These are phyloP conservation scores for Botrytis aclada DNA, from an alignment of 2,329 filamentous ascomycete genomes.

Conservation along the genomic window DNA sequence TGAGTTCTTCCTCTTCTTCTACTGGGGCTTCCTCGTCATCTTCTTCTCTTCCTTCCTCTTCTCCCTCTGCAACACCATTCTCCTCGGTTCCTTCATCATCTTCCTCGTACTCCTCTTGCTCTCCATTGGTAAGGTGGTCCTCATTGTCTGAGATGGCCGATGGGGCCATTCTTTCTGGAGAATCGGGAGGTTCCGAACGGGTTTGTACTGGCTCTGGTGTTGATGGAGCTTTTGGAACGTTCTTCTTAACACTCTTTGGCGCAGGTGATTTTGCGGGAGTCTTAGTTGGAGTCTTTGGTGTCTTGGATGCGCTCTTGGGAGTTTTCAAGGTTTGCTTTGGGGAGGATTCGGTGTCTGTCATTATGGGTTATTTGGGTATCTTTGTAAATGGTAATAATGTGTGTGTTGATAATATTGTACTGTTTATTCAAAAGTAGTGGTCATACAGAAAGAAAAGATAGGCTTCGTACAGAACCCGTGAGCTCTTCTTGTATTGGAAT, in stretches of 20 bases:
- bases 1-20: slow-evolving; percentile 15
- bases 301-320: slow-evolving; percentile 4
- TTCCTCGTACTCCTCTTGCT: slow-evolving; percentile 18
- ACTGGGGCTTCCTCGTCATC: slow-evolving; percentile 42
- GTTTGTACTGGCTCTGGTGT: slow-evolving; percentile 19
- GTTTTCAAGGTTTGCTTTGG: slow-evolving; percentile 10
- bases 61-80: slow-evolving; percentile 12
- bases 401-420: not conserved
- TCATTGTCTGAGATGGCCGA: slow-evolving; percentile 16
- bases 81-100: slow-evolving; percentile 13
- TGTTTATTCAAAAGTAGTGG: slow-evolving; percentile 1
- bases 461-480: slow-evolving; percentile 13
- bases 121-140: slow-evolving; percentile 17
- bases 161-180: slow-evolving; percentile 16
- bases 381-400: not conserved
- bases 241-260: slow-evolving; percentile 5
- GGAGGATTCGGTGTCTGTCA: slow-evolving; percentile 18
- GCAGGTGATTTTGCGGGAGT: slow-evolving; percentile 1
- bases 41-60: slow-evolving; percentile 19
- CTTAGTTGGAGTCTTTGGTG: slow-evolving; percentile 8
- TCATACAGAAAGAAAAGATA: slow-evolving; percentile 7
- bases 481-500: slow-evolving; percentile 19
- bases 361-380: slow-evolving; percentile 7
- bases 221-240: slow-evolving; percentile 7
- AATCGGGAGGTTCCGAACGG: slow-evolving; percentile 17